Percentiles rank a stretch among this genome's conserved stretches.
These are phyloP conservation scores for Fraxinus ornus DNA, from an alignment of 305 asterid species.

Conservation along the genomic window DNA sequence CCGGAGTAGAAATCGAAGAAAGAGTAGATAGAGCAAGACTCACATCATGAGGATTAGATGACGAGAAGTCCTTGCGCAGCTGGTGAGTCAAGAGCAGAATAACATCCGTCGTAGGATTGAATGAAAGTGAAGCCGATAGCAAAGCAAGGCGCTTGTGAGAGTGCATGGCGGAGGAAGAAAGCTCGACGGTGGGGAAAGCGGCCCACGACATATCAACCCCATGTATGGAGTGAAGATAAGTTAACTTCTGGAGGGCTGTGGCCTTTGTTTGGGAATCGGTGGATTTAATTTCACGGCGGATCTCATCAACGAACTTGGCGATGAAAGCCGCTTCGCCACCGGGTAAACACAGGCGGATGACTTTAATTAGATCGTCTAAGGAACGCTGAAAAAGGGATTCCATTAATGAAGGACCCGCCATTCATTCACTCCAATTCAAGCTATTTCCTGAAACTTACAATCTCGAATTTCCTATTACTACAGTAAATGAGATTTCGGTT, in stretches of 20 bases:
- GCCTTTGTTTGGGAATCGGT: conserved; percentile 73
- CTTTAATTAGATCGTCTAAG: conserved; percentile 77
- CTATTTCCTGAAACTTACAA: not conserved
- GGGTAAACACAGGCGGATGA: conserved; percentile 54
- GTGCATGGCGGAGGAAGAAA: conserved; percentile 66
- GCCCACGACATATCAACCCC: conserved; percentile 81
- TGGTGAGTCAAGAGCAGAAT: conserved; percentile 87
- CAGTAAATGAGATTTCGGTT: not conserved
- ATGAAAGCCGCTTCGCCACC: conserved; percentile 54
- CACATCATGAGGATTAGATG: conserved; percentile 65
- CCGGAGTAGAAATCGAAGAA: conserved; percentile 64
- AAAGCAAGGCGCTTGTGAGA: conserved; percentile 66
- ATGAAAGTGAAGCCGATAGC: conserved; percentile 74
- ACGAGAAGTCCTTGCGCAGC: conserved; percentile 84
- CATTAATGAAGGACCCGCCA: conserved; percentile 75
- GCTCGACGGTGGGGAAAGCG: conserved; percentile 82
- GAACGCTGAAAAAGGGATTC: conserved; percentile 90
- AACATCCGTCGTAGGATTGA: conserved; percentile 85
- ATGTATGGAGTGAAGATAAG: conserved; percentile 80
- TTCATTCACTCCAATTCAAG: conserved; percentile 17
- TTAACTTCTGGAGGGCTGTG: conserved; percentile 75
- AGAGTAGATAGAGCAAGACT: conserved; percentile 73
- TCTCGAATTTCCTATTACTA: not conserved
- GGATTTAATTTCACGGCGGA: conserved; percentile 90
- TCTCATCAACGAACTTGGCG: conserved; percentile 67